Evolutionary conservation across 2,329 filamentous ascomycete genomes (phyloP), one percentile per base, ranked within the genome.

Genomic region (Fonsecaea erecta): DNA sequence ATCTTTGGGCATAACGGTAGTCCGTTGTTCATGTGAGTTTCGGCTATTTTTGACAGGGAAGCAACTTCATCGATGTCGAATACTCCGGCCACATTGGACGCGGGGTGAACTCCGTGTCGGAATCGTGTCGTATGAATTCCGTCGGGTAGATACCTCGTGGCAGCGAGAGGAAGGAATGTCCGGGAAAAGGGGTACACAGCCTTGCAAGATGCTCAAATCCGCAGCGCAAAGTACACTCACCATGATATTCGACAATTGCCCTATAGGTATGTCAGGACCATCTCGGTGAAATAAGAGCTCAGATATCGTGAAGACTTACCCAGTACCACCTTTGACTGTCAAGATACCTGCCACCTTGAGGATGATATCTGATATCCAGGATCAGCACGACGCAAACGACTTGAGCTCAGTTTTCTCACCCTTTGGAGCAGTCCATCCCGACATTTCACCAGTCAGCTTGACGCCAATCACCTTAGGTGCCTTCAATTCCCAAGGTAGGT

Each of bases 251-350:
- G 57, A 71, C 68, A 52, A 71, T 70, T 18, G 64, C 56, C 24
- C 21, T 58, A 8, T 18, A 30, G 21, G 30, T 11, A 46, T 24
- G 18, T 46, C 18, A 46, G 40, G 24, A 2, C 6, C 18, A 1
- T 1, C 16, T 14, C 6, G 5, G 2, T 11, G 21, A 24, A 24
- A 2, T 9, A 46, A 9, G 12, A 46, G 40, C 40, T 46, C 18
- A 26, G 52, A 11, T 21, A 32, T 21, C 32, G 52, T 52, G 18
- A 8, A 21, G 86, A 72, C 97, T 96, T 58, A 90, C 89, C 94
- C 95, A 76, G 95, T 99, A 74, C 95, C 95, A 78, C 95, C 95
- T 86, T 98, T 98, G 75, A 99, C 95, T 57, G 95, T 98, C 48
- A 97, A 86, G 71, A 97, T 96, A 75, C 94, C 95, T 72, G 95